A percentile compares a stretch with the other conserved stretches of the same genome.
Conservation (phyloP, 257 asterid species). For the Ligustrum vulgare region DNA sequence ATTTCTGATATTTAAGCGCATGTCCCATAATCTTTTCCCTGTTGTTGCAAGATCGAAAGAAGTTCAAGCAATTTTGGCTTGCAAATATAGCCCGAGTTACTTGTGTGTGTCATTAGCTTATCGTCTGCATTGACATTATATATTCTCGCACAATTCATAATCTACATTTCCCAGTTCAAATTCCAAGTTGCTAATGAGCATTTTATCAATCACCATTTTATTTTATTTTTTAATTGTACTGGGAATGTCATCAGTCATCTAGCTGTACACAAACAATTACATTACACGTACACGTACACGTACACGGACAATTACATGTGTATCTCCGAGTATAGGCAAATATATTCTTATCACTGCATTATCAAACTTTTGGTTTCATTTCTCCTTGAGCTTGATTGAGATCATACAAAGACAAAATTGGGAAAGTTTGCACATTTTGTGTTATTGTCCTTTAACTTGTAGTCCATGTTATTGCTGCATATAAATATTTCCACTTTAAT, state of each 20-base stretch:
- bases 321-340: background rate
- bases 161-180: background rate
- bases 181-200: background rate
- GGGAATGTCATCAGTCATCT: no score
- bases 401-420: no score
- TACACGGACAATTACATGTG: background rate
- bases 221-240: no score
- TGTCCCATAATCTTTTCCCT: background rate
- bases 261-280: background rate
- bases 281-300: background rate
- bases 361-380: no score
- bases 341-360: background rate
- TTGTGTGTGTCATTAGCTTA: background rate
- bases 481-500: no score
- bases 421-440: no score
- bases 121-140: background rate
- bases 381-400: no score
- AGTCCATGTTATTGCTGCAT: no score
- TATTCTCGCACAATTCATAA: background rate
- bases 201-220: background rate
- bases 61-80: background rate
- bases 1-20: no score
- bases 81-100: background rate
- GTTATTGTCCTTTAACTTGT: no score
- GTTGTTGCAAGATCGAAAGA: background rate